Conservation (phyloP, 2,329 filamentous ascomycete species). For the Nemania diffusa region DNA sequence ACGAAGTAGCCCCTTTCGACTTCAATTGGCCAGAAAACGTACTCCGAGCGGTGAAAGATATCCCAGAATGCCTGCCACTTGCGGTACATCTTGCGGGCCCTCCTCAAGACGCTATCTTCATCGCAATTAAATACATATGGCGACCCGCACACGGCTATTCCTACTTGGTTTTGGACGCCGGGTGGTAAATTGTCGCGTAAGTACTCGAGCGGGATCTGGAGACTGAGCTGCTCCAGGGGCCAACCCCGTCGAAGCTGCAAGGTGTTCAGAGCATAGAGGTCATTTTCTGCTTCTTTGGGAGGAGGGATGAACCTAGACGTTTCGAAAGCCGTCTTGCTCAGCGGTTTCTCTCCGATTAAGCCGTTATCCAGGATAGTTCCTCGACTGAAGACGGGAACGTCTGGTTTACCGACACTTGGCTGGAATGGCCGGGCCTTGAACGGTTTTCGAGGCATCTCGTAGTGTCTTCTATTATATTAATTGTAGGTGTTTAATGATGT, state of each 20-base stretch:
- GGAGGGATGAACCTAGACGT: neutral
- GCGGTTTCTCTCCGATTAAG: slow-evolving; percentile 27
- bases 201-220: slow-evolving; percentile 21
- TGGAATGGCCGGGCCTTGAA: neutral
- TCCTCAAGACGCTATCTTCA: neutral
- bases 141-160: slow-evolving; percentile 12
- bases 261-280: slow-evolving; percentile 34
- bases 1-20: slow-evolving; percentile 28
- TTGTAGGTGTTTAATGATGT: neutral
- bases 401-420: neutral
- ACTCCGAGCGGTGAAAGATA: slow-evolving; percentile 18
- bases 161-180: neutral
- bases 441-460: slow-evolving; percentile 9
- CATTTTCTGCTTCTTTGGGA: slow-evolving; percentile 9
- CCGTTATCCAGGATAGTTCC: slow-evolving; percentile 33
- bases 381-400: slow-evolving; percentile 18
- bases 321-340: neutral
- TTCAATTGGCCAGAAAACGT: slow-evolving; percentile 35
- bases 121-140: slow-evolving; percentile 19
- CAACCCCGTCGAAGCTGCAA: slow-evolving; percentile 21
- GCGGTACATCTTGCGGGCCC: slow-evolving; percentile 2
- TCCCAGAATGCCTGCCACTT: slow-evolving; percentile 19
- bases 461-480: too few species aligned
- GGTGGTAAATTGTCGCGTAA: slow-evolving; percentile 17
- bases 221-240: slow-evolving; percentile 20